These are phyloP conservation scores for Ophiocordyceps camponoti-floridani DNA, from an alignment of 2,329 filamentous ascomycete species.

Conservation along the genomic window DNA sequence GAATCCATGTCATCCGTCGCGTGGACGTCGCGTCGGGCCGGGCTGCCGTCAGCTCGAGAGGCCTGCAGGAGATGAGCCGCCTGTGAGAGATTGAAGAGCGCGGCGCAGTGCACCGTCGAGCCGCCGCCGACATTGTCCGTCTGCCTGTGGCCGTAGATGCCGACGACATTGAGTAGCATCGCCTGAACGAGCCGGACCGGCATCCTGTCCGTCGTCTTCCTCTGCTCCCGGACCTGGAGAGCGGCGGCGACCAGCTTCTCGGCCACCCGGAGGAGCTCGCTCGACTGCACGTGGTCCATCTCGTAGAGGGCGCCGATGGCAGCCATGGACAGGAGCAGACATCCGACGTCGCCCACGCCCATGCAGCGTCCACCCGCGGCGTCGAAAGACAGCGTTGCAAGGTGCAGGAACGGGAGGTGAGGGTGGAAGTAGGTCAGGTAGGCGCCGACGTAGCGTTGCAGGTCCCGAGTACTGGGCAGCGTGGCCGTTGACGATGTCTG, in stretches of 20 bases:
- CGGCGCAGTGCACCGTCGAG: conserved; percentile 79
- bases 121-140: conserved; percentile 81
- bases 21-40: conserved; percentile 33
- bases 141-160: conserved; percentile 89
- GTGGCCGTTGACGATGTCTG: conserved; percentile 27
- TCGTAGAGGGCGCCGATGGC: conserved; percentile 76
- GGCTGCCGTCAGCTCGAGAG: conserved; percentile 21
- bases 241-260: conserved; percentile 73
- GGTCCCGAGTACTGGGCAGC: conserved; percentile 65
- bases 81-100: conserved; percentile 76
- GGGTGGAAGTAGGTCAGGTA: conserved; percentile 90
- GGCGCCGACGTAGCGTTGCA: conserved; percentile 77
- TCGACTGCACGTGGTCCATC: conserved; percentile 60
- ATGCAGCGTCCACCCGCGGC: conserved; percentile 42
- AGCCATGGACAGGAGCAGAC: conserved; percentile 67
- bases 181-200: conserved; percentile 92
- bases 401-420: conserved; percentile 84
- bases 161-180: conserved; percentile 89
- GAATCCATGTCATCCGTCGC: conserved; percentile 35
- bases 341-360: conserved; percentile 62
- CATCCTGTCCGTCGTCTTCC: conserved; percentile 61
- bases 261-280: conserved; percentile 76
- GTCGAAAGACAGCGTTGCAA: conserved; percentile 83
- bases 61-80: conserved; percentile 55
- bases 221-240: conserved; percentile 76